Conservation (phyloP, 495 filamentous ascomycete species). For the Tricharina praecox region DNA sequence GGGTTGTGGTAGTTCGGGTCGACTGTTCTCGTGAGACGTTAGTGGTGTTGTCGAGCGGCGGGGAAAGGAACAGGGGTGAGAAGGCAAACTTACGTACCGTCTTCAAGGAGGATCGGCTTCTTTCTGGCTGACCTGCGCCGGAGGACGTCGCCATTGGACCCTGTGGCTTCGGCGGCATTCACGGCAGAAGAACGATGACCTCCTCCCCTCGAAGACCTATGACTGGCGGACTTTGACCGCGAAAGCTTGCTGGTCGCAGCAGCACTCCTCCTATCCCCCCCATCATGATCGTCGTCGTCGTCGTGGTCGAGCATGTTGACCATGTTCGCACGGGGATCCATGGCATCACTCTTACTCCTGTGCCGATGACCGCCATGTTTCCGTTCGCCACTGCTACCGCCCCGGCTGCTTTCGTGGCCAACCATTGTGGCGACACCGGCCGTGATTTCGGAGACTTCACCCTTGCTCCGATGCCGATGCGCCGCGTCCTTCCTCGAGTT, state of each 20-base stretch:
- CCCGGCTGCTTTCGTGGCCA: neutral
- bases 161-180: neutral
- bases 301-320: conserved; percentile 2
- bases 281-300: neutral
- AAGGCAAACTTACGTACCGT: neutral
- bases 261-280: neutral
- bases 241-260: neutral
- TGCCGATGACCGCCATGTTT: neutral
- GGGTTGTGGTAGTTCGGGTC: neutral
- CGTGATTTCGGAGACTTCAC: no score
- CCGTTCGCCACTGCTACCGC: neutral
- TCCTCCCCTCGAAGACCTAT: neutral
- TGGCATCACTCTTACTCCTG: no score
- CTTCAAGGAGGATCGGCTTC: neutral
- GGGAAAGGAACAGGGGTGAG: no score
- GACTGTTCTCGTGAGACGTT: neutral
- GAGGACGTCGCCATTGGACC: neutral
- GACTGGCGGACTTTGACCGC: neutral
- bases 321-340: no score
- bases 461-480: no score
- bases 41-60: neutral
- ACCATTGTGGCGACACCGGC: no score
- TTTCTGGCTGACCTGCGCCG: neutral
- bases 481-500: no score
- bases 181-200: neutral